Evolutionary conservation across 192 early-diverging fungal genomes (phyloP).

Genomic region (Dimargaris verticillata): DNA sequence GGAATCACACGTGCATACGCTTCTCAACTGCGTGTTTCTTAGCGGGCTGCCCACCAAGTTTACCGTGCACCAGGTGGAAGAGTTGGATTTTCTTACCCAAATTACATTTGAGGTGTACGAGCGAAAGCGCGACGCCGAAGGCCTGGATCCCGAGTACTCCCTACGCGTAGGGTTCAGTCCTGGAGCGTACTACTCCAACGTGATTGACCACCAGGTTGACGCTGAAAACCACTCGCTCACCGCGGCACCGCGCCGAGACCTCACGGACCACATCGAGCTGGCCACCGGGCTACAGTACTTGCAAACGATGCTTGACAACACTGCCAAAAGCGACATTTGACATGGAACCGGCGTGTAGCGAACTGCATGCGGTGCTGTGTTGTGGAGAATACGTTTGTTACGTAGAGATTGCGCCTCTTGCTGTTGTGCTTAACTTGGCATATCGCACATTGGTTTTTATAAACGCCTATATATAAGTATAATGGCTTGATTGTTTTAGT

Average conservation of each 20-base stretch:
- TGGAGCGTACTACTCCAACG: conserved; percentile 78
- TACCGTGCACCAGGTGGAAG: conserved; percentile 44
- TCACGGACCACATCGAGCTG: conserved; percentile 70
- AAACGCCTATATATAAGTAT: too few relatives aligned
- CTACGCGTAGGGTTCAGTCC: conserved; percentile 78
- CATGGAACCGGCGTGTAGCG: too few relatives aligned
- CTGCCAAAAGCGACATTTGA: not conserved
- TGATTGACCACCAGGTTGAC: conserved; percentile 78
- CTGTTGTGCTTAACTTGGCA: too few relatives aligned
- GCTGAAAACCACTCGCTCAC: conserved; percentile 56
- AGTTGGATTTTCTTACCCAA: conserved; percentile 92
- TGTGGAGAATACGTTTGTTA: too few relatives aligned
- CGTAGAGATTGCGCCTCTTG: too few relatives aligned
- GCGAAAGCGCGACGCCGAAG: conserved; percentile 36
- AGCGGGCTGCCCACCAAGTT: conserved; percentile 65
- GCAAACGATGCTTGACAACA: conserved; percentile 32
- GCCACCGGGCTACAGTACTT: conserved; percentile 46
- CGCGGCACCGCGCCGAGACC: conserved; percentile 72
- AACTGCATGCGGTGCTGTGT: too few relatives aligned
- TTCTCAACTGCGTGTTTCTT: conserved; percentile 81
- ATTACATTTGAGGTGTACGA: conserved; percentile 96
- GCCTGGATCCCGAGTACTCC: conserved; percentile 53
- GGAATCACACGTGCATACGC: conserved; percentile 80
- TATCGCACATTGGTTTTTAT: too few relatives aligned
- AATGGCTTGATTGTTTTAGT: too few relatives aligned